Percentiles rank a stretch among this genome's conserved stretches.
phyloP scores from a whole-genome alignment of 257 asterid genomes.

The Solanum acaule region DNA sequence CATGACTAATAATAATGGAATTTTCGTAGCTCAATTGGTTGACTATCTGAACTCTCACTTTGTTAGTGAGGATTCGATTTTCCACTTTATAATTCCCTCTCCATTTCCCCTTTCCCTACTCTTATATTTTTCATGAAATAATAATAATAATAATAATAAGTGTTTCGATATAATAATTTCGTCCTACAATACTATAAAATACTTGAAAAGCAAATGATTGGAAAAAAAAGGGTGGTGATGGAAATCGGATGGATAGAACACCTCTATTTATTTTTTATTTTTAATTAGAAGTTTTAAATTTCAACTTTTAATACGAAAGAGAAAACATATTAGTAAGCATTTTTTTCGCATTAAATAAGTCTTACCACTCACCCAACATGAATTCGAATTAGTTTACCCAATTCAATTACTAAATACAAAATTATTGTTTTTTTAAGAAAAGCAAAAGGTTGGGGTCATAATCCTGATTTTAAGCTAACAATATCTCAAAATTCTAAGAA shows the following conservation, averaged over 20 bases:
- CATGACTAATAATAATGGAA: too few species aligned
- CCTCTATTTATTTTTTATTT: too few species aligned
- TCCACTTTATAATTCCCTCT: too few species aligned
- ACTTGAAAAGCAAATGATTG: not conserved
- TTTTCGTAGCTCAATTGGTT: too few species aligned
- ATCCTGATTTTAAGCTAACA: not conserved
- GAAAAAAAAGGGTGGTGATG: not conserved
- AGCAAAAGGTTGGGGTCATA: not conserved
- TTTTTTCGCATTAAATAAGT: too few species aligned
- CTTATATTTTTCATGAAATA: not conserved
- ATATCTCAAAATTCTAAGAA: not conserved
- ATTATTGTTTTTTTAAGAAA: not conserved
- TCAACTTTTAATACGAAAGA: fast-evolving
- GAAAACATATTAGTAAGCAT: too few species aligned
- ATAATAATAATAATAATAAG: too few species aligned
- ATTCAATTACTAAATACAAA: too few species aligned
- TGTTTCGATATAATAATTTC: not conserved
- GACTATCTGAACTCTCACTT: too few species aligned
- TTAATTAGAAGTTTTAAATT: not conserved
- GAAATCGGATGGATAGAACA: not conserved
- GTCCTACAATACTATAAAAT: not conserved
- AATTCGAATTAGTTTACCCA: too few species aligned
- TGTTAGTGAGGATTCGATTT: too few species aligned
- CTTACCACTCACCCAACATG: not conserved
- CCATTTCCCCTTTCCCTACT: too few species aligned